These are phyloP conservation scores for Fusarium nurragi DNA, from an alignment of 2,329 filamentous ascomycete genomes.

Conservation along the genomic window DNA sequence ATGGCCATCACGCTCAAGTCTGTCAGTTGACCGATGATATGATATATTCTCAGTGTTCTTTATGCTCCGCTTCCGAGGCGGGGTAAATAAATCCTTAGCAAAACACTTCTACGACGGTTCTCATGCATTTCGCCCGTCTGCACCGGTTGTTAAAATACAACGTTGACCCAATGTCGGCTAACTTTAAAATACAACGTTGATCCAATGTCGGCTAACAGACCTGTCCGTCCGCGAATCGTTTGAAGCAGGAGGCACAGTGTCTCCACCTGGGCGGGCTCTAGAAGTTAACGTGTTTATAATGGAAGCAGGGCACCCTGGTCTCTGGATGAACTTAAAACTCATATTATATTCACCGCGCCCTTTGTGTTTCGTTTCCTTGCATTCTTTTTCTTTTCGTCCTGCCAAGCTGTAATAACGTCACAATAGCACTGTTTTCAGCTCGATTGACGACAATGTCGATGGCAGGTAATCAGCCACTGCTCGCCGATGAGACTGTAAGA, in stretches of 20 bases:
- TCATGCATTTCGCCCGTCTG: background rate
- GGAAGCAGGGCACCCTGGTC: background rate
- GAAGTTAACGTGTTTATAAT: conserved; percentile 1
- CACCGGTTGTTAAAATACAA: too few species aligned
- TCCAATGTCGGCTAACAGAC: background rate
- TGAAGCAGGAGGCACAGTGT: too few species aligned
- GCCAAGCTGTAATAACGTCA: accelerated
- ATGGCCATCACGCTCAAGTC: too few species aligned
- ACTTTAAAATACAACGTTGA: background rate
- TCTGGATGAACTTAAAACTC: background rate
- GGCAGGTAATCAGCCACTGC: background rate
- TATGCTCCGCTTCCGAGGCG: background rate
- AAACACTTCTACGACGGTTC: too few species aligned
- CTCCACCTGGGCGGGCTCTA: background rate
- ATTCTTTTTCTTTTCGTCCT: background rate
- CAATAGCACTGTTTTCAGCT: accelerated
- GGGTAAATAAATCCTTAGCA: background rate
- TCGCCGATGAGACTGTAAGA: conserved; percentile 10
- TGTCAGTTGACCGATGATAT: background rate
- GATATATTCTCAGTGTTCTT: background rate
- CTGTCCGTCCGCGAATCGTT: background rate
- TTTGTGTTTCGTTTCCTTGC: background rate
- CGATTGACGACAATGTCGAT: background rate
- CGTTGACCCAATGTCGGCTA: too few species aligned
- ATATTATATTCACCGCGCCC: background rate